Base-by-base conservation (phyloP, 192 early-diverging fungal species). In the Dimargaris cristalligena region DNA sequence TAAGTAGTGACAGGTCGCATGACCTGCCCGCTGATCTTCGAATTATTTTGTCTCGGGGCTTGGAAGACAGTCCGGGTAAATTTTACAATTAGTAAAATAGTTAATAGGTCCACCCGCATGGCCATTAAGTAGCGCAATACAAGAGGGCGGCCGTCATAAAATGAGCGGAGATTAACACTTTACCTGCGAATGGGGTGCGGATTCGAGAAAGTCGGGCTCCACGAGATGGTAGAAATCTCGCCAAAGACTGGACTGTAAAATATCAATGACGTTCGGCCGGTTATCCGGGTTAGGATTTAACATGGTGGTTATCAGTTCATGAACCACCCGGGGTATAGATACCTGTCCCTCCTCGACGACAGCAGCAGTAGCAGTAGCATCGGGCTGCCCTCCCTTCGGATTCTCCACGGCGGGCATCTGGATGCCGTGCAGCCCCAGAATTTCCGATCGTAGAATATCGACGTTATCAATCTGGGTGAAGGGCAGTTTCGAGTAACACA, bases 401-500 rank as follows among this genome's bases (percentile, higher is more conserved):
- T 13, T 16, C 35, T 31, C 22, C 25, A 32, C 38, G 22, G 44
- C 4, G n/a, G 51, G 32, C 11, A 67, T 16, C 18, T 45, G 6
- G n/a, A 55, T 20, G 20, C 65, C 60, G 62, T 64, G 63, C 54
- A 93, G 82, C 18, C 60, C 66, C 35, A 92, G 60, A 46, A 98
- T 92, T 65, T 94, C 93, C 29, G 71, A 65, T 33, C 78, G 75
- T 32, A 98, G 67, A 33, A 79, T 54, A 66, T 98, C 94, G 25
- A 98, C 85, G 61, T 98, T 91, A 33, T 96, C 89, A 34, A 88
- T 77, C 49, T 90, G 82, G 25, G 68, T 50, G 60, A 86, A 98
- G 0, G 94, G 94, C 34, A 98, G 69, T 8, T 63, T 62, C 9
- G 86, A 82, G 58, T 87, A 96, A 66, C 92, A 94, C 10, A 95